phyloP scores from a whole-genome alignment of 2,329 filamentous ascomycete species.

The Cladosporium colombiae region DNA sequence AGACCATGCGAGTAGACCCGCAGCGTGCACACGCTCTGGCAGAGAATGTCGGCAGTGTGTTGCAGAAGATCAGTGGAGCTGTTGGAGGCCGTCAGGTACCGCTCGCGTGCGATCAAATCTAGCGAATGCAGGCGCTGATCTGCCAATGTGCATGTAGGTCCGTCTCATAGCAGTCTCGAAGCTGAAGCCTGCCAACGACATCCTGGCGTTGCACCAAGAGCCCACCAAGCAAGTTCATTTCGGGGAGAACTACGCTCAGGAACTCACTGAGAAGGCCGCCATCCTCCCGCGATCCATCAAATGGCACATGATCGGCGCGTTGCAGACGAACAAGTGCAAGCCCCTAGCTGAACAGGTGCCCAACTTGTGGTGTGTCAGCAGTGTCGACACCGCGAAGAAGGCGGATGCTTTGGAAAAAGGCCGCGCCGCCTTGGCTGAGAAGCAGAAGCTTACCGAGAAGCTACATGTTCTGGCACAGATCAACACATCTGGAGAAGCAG shows the following conservation, averaged over 20 bases:
- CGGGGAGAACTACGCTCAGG: slow-evolving; percentile 87
- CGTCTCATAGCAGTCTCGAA: slow-evolving; percentile 95
- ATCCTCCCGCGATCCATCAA: slow-evolving; percentile 73
- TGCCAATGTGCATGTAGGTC: slow-evolving; percentile 54
- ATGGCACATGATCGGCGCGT: slow-evolving; percentile 96
- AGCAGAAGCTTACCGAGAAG: slow-evolving; percentile 38
- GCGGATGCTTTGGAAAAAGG: slow-evolving; percentile 77
- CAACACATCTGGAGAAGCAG: slow-evolving; percentile 86
- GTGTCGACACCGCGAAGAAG: slow-evolving; percentile 86
- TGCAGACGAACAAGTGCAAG: slow-evolving; percentile 94
- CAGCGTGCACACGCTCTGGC: slow-evolving; percentile 48
- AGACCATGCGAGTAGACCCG: slow-evolving; percentile 41
- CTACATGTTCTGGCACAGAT: slow-evolving; percentile 86
- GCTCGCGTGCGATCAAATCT: neutral
- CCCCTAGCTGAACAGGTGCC: slow-evolving; percentile 77
- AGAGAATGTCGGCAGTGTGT: slow-evolving; percentile 47
- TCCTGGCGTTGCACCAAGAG: slow-evolving; percentile 74
- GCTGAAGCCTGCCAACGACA: slow-evolving; percentile 88
- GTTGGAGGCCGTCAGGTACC: slow-evolving; percentile 18
- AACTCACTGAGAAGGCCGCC: slow-evolving; percentile 81
- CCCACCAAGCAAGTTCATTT: slow-evolving; percentile 65
- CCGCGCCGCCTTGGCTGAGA: slow-evolving; percentile 59
- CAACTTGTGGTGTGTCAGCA: slow-evolving; percentile 89
- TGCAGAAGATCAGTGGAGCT: slow-evolving; percentile 39
- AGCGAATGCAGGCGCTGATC: slow-evolving; percentile 17